Evolutionary conservation across 2,329 filamentous ascomycete species (phyloP), one percentile per base, ranked within the genome.

Genomic region (Lithohypha guttulata): DNA sequence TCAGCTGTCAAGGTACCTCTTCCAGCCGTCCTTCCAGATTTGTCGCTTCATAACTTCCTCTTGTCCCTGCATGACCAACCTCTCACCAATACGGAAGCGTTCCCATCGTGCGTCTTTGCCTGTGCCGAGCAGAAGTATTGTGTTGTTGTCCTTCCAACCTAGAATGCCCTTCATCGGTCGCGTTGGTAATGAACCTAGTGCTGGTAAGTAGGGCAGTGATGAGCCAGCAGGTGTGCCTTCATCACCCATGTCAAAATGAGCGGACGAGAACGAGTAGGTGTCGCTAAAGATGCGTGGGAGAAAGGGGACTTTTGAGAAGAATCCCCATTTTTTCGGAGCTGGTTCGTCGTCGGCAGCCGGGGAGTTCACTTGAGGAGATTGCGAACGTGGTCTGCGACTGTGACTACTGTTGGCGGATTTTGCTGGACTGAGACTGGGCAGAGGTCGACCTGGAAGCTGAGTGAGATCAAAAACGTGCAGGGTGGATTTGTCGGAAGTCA

Each of bases 401-500:
- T 48, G n/a, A 23, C 51, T 42, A 22, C 55, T 57, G 21, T 48
- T 53, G 23, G 62, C 60, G 2, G 35, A 31, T 37, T 60, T 57
- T 34, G 42, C 23, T 39, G 51, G 36, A 41, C 40, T 43, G 42
- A 57, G 46, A 62, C 64, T 35, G 65, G 66, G 6, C 68, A 64
- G 43, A 73, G 71, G 3, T 13, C 37, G 29, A 14, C 30, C 30
- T 8, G 37, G 37, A 14, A 26, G 37, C 17, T 35, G 37, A 7
- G 81, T 80, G 1, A 95, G 70, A 54, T 96, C 86, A 56, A 95
- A 98, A 25, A 98, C 73, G 60, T 98, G 91, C 8, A 98, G 69
- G 1, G 87, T 98, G 4, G 84, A 87, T 62, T 96, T 98, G 67
- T 98, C 91, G 1, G 87, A 95, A 1, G 89, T 96, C 45, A 86